Evolutionary conservation across 306 rosid species (phyloP).

Genomic region (Medicago arabica): DNA sequence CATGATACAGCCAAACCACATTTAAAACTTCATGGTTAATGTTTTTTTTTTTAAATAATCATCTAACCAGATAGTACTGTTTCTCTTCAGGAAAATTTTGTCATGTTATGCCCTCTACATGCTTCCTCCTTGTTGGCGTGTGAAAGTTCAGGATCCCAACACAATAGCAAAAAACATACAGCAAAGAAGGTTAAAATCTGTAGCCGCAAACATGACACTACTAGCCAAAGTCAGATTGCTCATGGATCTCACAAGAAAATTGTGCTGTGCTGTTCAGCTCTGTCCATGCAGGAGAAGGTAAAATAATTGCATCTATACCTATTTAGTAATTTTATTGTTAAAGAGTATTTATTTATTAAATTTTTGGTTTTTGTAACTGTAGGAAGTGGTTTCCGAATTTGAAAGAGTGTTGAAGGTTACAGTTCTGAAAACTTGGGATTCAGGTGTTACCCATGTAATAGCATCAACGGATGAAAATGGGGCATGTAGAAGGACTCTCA

Average conservation of each 20-base stretch:
- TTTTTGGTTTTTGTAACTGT: conserved; percentile 42
- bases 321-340: not conserved
- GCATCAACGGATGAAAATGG: conserved; percentile 82
- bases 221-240: conserved; percentile 43
- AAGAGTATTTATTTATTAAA: conserved; percentile 1
- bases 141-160: conserved; percentile 60
- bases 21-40: conserved; percentile 8
- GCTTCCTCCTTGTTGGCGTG: conserved; percentile 63
- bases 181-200: conserved; percentile 42
- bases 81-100: conserved; percentile 72
- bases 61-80: conserved; percentile 25
- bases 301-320: conserved; percentile 34
- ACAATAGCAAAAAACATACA: conserved; percentile 47
- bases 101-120: conserved; percentile 92
- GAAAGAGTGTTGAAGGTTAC: conserved; percentile 66
- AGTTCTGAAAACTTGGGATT: conserved; percentile 78
- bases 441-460: conserved; percentile 83
- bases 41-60: not conserved
- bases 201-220: conserved; percentile 42
- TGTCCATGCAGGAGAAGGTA: conserved; percentile 79
- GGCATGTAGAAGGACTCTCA: conserved; percentile 92
- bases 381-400: conserved; percentile 76
- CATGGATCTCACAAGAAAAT: conserved; percentile 62
- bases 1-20: conserved; percentile 25
- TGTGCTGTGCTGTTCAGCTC: conserved; percentile 90